A percentile compares a stretch with the other conserved stretches of the same genome.
These are phyloP conservation scores for Anethum foeniculum DNA, from an alignment of 140 eudicot genomes.

Conservation along the genomic window DNA sequence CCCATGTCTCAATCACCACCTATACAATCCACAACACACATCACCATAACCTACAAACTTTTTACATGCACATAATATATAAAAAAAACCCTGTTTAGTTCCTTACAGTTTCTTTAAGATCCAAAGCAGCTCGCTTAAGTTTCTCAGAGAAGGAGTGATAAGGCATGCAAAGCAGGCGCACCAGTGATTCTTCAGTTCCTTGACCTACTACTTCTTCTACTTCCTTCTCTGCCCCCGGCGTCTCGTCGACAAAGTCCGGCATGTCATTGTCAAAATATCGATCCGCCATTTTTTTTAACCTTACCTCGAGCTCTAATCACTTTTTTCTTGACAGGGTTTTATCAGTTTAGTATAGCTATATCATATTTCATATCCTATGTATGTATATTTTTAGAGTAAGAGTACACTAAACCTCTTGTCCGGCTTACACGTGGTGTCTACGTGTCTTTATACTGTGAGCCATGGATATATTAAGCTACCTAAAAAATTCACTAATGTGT, in stretches of 20 bases:
- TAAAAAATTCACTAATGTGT: too few species aligned
- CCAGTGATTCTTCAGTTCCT: slow-evolving; percentile 30
- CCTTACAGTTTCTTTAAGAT: slow-evolving; percentile 64
- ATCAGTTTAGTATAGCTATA: background rate
- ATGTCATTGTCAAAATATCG: slow-evolving; percentile 50
- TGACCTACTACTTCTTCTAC: slow-evolving; percentile 9
- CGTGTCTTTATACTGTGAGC: background rate
- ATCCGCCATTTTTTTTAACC: slow-evolving; percentile 31
- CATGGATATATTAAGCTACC: background rate
- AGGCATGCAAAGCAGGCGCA: slow-evolving; percentile 50
- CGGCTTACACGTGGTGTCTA: background rate
- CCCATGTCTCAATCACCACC: slow-evolving; percentile 71
- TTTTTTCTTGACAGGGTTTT: background rate
- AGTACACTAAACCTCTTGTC: background rate
- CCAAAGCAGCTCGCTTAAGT: slow-evolving; percentile 50
- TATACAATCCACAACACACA: slow-evolving; percentile 24
- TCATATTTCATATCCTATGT: too few species aligned
- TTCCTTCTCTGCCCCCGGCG: slow-evolving; percentile 15
- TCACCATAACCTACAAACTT: background rate
- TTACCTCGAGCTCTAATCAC: background rate
- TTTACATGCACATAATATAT: background rate
- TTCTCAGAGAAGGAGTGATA: slow-evolving; percentile 34
- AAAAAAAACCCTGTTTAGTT: background rate
- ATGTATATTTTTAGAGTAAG: too few species aligned
- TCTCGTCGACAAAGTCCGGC: slow-evolving; percentile 48